Percentiles rank a stretch among this genome's conserved stretches.
phyloP scores from a whole-genome alignment of 768 basidiomycete species.

The Rhizopogon vulgaris region DNA sequence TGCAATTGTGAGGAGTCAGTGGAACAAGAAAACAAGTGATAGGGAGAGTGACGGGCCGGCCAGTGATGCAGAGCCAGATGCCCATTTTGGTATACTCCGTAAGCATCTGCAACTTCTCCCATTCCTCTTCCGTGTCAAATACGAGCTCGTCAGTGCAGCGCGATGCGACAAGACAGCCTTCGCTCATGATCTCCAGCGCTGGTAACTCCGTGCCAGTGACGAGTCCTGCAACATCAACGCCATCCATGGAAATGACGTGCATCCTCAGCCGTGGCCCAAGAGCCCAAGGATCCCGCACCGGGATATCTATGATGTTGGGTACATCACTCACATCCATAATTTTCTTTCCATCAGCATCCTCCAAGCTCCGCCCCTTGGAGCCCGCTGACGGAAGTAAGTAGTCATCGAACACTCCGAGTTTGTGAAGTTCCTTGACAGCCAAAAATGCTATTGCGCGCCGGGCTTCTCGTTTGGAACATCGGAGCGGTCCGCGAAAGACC shows the following conservation, averaged over 20 bases:
- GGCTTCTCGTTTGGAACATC: slow-evolving; percentile 71
- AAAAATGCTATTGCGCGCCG: slow-evolving; percentile 78
- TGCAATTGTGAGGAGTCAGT: slow-evolving; percentile 39
- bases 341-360: slow-evolving; percentile 47
- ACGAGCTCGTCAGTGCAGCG: slow-evolving; percentile 43
- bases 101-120: slow-evolving; percentile 44
- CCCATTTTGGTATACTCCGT: slow-evolving; percentile 59
- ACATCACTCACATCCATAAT: slow-evolving; percentile 39
- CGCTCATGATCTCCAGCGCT: slow-evolving; percentile 35
- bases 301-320: slow-evolving; percentile 51
- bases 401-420: slow-evolving; percentile 75
- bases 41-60: slow-evolving; percentile 43
- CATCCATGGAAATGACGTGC: slow-evolving; percentile 53
- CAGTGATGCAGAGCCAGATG: slow-evolving; percentile 58
- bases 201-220: slow-evolving; percentile 60
- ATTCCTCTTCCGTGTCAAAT: slow-evolving; percentile 42
- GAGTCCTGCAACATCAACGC: slow-evolving; percentile 48
- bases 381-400: slow-evolving; percentile 69
- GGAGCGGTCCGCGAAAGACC: slow-evolving; percentile 50
- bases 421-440: slow-evolving; percentile 64
- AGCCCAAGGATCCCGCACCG: slow-evolving; percentile 64
- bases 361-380: slow-evolving; percentile 39
- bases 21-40: slow-evolving; percentile 65
- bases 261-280: slow-evolving; percentile 53
- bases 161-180: slow-evolving; percentile 28